Percentiles rank a stretch among this genome's conserved stretches.
Conservation (phyloP, 306 rosid species). For the Medicago arabica region DNA sequence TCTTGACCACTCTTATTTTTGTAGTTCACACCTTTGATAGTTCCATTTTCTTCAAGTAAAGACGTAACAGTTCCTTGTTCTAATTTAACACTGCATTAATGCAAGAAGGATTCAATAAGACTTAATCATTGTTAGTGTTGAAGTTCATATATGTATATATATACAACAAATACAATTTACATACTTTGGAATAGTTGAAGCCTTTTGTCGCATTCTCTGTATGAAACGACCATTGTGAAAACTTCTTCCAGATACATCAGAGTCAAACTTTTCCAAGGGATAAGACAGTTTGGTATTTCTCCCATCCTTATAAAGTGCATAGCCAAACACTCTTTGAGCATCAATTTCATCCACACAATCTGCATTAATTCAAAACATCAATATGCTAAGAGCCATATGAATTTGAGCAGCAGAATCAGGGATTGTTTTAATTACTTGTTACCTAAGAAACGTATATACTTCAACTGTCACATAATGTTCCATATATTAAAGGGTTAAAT, state of each 20-base stretch:
- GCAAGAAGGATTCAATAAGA: too few species aligned
- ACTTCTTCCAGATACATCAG: constrained; percentile 62
- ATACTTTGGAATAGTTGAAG: constrained; percentile 54
- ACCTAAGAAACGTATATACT: neutral
- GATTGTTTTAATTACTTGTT: neutral
- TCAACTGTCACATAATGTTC: too few species aligned
- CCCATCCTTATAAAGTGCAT: constrained; percentile 72
- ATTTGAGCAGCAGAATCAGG: neutral
- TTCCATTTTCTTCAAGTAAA: constrained; percentile 75
- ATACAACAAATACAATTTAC: neutral
- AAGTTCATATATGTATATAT: too few species aligned
- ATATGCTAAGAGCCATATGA: constrained; percentile 9
- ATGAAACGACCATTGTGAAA: constrained; percentile 69
- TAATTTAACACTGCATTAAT: constrained; percentile 65
- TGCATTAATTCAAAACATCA: constrained; percentile 43
- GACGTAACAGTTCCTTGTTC: constrained; percentile 91
- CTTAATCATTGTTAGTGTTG: too few species aligned
- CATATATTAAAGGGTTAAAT: too few species aligned
- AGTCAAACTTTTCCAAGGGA: constrained; percentile 50
- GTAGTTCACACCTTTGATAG: constrained; percentile 72
- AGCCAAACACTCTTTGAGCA: constrained; percentile 78
- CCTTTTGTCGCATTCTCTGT: constrained; percentile 61
- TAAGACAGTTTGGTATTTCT: constrained; percentile 53
- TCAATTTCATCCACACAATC: constrained; percentile 81
- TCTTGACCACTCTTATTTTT: constrained; percentile 74